Percentiles rank a stretch among this genome's conserved stretches.
These are phyloP conservation scores for Chaetomium sp. DNA, from an alignment of 2,329 filamentous ascomycete species.

Conservation along the genomic window DNA sequence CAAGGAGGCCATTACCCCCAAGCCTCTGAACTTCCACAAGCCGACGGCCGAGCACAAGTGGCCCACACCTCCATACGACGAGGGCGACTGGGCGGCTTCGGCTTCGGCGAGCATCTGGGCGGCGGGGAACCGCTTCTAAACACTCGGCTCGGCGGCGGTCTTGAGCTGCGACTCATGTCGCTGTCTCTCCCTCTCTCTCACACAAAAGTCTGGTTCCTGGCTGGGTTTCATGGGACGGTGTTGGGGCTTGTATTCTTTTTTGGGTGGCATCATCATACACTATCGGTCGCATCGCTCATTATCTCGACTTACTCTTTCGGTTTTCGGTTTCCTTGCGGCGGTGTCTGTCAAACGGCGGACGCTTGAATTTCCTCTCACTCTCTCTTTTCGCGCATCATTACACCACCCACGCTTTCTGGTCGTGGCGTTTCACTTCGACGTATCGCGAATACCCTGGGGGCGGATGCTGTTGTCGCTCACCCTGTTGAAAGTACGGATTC, in stretches of 20 bases:
- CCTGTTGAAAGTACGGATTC: constrained; percentile 21
- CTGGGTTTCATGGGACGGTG: constrained; percentile 29
- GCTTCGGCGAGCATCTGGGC: constrained; percentile 81
- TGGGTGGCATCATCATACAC: constrained; percentile 30
- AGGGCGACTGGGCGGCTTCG: constrained; percentile 85
- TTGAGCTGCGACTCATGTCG: not conserved
- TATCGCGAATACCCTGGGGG: constrained; percentile 27
- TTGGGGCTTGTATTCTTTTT: constrained; percentile 22
- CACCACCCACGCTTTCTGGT: constrained; percentile 15
- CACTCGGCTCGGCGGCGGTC: constrained; percentile 28
- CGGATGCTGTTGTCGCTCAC: constrained; percentile 15
- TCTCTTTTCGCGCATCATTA: not conserved
- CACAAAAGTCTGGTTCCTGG: constrained; percentile 24
- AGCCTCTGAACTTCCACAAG: constrained; percentile 70
- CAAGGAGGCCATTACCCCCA: constrained; percentile 63
- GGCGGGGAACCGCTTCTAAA: constrained; percentile 64
- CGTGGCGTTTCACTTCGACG: constrained; percentile 17
- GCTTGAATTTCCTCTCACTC: constrained; percentile 4
- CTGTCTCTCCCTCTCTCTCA: constrained; percentile 3
- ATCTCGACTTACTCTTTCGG: not conserved
- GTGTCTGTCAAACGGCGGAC: constrained; percentile 11
- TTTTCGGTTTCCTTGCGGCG: constrained; percentile 9
- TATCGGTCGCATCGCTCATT: constrained; percentile 27
- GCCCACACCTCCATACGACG: constrained; percentile 94
- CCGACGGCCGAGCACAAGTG: constrained; percentile 68